phyloP scores from a whole-genome alignment of 208 protist species.

The Giardia muris region DNA sequence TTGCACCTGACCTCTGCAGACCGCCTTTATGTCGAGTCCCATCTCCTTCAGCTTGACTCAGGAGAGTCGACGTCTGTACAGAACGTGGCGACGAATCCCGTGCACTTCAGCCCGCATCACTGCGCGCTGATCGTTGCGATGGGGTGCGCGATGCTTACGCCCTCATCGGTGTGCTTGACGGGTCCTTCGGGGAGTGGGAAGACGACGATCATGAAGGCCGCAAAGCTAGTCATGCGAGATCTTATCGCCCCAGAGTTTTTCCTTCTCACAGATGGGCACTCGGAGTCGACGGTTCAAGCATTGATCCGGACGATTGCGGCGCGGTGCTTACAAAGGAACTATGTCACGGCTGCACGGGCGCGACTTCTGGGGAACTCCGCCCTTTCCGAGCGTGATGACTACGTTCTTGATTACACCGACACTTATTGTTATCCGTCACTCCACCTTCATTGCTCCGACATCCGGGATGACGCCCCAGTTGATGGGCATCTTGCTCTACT shows the following conservation, averaged over 20 bases:
- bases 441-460: background rate
- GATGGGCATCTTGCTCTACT: background rate
- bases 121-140: background rate
- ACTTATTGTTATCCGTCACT: background rate
- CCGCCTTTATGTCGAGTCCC: background rate
- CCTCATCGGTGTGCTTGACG: background rate
- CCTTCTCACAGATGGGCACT: background rate
- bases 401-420: conserved; percentile 2
- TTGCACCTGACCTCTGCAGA: background rate
- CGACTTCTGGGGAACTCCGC: too few species aligned
- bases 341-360: background rate
- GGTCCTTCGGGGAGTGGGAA: background rate
- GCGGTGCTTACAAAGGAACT: background rate
- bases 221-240: background rate
- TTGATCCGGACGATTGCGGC: background rate
- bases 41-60: background rate
- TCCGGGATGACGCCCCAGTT: background rate
- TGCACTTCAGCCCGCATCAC: background rate
- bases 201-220: background rate
- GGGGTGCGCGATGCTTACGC: background rate
- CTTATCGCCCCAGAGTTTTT: background rate
- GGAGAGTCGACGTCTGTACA: background rate
- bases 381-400: background rate
- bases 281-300: background rate
- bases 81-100: background rate